phyloP scores from a whole-genome alignment of 2,329 filamentous ascomycete genomes.

The Ceratocystis cubensis region DNA sequence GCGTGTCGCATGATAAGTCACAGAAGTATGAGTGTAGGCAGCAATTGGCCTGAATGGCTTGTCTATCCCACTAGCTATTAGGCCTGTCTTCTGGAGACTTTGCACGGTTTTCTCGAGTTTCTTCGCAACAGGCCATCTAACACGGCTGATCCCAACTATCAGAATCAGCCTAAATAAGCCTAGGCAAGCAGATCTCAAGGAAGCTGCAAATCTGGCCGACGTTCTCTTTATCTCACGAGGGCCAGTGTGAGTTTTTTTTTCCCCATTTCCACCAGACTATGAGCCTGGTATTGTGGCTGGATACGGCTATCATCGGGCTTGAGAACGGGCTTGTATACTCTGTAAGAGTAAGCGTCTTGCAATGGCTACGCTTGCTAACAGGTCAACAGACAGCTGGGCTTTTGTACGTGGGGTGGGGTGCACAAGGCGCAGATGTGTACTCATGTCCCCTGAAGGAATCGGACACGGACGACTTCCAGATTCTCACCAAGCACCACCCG shows the following conservation, averaged over 20 bases:
- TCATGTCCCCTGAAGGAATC: background rate
- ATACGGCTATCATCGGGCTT: background rate
- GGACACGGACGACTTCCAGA: slow-evolving; percentile 1
- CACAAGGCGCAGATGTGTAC: slow-evolving; percentile 32
- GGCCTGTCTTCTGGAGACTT: slow-evolving; percentile 53
- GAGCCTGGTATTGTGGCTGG: background rate
- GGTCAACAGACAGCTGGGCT: slow-evolving; percentile 33
- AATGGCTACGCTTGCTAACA: background rate
- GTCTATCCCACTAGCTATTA: slow-evolving; percentile 24
- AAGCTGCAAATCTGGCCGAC: slow-evolving; percentile 50
- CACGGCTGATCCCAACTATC: slow-evolving; percentile 34
- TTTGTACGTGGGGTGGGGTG: slow-evolving; percentile 53
- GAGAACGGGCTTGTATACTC: background rate
- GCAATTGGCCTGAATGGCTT: too few species aligned
- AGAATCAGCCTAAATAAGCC: slow-evolving; percentile 67
- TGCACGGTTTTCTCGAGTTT: slow-evolving; percentile 42
- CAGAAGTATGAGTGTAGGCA: background rate
- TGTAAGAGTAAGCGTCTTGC: background rate
- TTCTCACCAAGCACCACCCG: background rate
- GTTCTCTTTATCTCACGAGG: slow-evolving; percentile 64
- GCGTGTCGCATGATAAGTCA: slow-evolving; percentile 18
- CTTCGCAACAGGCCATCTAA: slow-evolving; percentile 35
- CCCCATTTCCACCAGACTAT: background rate
- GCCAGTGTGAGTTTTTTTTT: slow-evolving; percentile 12
- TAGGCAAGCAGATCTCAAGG: slow-evolving; percentile 43